A percentile compares a stretch with the other conserved stretches of the same genome.
Conservation (phyloP, 257 asterid genomes). For the Nicotiana knightiana region DNA sequence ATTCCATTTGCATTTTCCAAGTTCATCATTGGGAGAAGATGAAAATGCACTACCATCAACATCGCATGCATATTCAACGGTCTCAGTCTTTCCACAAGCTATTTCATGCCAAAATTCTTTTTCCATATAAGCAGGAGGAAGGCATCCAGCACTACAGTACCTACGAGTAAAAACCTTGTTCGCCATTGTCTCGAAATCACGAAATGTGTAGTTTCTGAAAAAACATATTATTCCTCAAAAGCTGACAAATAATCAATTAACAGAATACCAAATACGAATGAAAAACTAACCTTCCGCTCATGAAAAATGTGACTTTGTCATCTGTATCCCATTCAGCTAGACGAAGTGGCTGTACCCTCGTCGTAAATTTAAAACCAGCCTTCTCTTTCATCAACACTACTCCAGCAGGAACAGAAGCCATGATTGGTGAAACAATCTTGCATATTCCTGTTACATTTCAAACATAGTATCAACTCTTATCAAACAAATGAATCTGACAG, state of each 20-base stretch:
- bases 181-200: constrained; percentile 99
- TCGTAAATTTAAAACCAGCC: constrained; percentile 83
- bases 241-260: constrained; percentile 4
- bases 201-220: constrained; percentile 89
- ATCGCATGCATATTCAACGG: constrained; percentile 99
- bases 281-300: constrained; percentile 83
- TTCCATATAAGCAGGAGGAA: constrained; percentile 82
- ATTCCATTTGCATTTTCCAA: constrained; percentile 96
- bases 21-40: constrained; percentile 78
- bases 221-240: not conserved
- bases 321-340: constrained; percentile 89
- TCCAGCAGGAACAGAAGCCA: constrained; percentile 96
- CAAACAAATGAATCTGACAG: not conserved
- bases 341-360: constrained; percentile 97
- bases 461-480: not conserved
- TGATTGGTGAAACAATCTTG: constrained; percentile 89
- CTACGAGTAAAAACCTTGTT: constrained; percentile 91
- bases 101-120: constrained; percentile 99
- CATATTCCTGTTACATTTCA: constrained; percentile 58
- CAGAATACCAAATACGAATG: not conserved
- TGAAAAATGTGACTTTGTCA: constrained; percentile 86
- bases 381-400: constrained; percentile 89
- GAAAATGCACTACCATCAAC: constrained; percentile 99
- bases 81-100: constrained; percentile 90
- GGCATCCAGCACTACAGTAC: constrained; percentile 86